Base-by-base conservation (phyloP, 2,329 filamentous ascomycete species). In the Fusarium paranaense region DNA sequence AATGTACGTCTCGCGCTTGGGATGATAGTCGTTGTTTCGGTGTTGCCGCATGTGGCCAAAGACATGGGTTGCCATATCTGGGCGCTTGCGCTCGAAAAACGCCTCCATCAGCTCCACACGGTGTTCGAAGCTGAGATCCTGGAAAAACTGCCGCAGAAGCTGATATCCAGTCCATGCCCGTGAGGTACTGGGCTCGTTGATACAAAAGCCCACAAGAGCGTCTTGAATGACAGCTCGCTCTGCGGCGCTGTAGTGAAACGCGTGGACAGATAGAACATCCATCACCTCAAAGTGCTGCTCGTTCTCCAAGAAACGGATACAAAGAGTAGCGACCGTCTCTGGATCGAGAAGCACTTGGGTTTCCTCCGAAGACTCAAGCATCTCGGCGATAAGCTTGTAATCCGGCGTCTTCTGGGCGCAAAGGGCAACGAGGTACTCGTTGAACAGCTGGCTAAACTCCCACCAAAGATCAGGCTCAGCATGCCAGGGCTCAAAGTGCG, bases 1-100 rank as follows among this genome's bases (percentile, higher is more conserved):
- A 5, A 94, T 88, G 80, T 99, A 99, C 6, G 93, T 93, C 52
- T 94, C 91, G 11, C 89, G 83, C 4, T 87, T 92, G 0, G 97
- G 95, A 1, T 93, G 90, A 25, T 90, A 89, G 2, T 85, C 83
- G 4, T 85, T 84, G 66, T 92, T 90, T 27, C 88, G 87, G 73
- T 95, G 92, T 60, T 93, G 89, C n/a, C 95, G 93, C 95, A 98
- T 98, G 81, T 98, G 94, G 16, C 94, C 94, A 82, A 99, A 98
- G 37, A 97, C 91, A 71, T 95, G 88, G 56, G 91, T 91, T 4
- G 94, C 95, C 89, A 98, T 95, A 78, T 98, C 95, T 14, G 94
- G 88, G 13, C 95, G 91, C 32, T 90, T 88, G 42, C 95, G 92
- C 9, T 87, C 84, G 80, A 97, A 97, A 83, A 98, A 98, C 25